Evolutionary conservation across 1,284 basidiomycete species (phyloP).

Genomic region (Sutorius eximius): DNA sequence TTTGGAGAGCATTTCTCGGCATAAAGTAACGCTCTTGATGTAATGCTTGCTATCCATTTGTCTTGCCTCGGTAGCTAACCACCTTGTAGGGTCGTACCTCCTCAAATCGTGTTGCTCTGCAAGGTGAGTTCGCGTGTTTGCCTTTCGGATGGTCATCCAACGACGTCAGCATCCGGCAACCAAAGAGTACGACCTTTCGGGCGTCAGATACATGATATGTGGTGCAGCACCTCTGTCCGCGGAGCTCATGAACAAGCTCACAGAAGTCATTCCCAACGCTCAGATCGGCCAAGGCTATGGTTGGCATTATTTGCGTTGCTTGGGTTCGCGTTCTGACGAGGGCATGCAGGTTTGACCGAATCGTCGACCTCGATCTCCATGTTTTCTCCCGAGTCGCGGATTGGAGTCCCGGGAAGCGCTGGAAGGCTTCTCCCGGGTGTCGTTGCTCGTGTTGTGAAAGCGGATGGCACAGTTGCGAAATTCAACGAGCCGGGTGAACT

Average conservation of each 20-base stretch:
- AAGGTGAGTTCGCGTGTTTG: constrained; percentile 45
- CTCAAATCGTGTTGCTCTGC: constrained; percentile 67
- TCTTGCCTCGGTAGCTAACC: not conserved
- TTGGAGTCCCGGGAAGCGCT: constrained; percentile 56
- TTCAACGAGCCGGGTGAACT: constrained; percentile 66
- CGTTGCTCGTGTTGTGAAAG: constrained; percentile 53
- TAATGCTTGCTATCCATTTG: constrained; percentile 27
- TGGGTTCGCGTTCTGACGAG: not conserved
- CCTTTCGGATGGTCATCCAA: not conserved
- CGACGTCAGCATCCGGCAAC: constrained; percentile 57
- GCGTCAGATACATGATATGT: constrained; percentile 58
- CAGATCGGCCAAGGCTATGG: constrained; percentile 70
- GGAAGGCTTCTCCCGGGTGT: constrained; percentile 57
- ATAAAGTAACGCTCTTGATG: constrained; percentile 67
- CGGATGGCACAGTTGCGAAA: constrained; percentile 56
- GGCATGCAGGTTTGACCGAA: constrained; percentile 49
- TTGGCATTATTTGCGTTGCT: constrained; percentile 15
- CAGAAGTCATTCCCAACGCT: constrained; percentile 55
- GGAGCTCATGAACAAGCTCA: constrained; percentile 59
- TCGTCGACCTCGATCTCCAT: constrained; percentile 52
- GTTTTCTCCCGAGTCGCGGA: constrained; percentile 46
- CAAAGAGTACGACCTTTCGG: constrained; percentile 65
- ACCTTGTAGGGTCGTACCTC: constrained; percentile 60
- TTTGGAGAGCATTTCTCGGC: constrained; percentile 65
- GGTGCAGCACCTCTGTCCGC: constrained; percentile 76